phyloP scores from a whole-genome alignment of 169 alveolate species.

The Plasmodium coatneyi region DNA sequence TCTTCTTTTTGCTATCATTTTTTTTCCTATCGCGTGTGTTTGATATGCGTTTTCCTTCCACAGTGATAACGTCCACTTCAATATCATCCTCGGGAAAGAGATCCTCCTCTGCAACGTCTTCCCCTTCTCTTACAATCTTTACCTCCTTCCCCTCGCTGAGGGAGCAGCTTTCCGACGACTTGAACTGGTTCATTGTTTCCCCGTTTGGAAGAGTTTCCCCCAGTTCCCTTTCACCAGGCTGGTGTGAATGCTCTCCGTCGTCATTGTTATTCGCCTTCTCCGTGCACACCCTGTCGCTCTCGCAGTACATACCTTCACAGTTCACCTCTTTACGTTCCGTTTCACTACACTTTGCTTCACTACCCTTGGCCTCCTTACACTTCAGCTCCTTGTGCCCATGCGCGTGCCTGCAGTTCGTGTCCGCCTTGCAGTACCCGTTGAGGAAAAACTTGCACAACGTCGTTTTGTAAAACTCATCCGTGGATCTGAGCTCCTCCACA shows the following conservation, averaged over 20 bases:
- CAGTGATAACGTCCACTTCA: not conserved
- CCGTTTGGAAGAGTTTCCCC: not conserved
- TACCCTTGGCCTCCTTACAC: not conserved
- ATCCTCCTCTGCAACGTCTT: not conserved
- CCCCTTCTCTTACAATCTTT: slow-evolving; percentile 13
- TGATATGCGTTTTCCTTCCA: not conserved
- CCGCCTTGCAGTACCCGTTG: slow-evolving; percentile 75
- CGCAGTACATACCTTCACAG: not conserved
- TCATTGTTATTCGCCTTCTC: not conserved
- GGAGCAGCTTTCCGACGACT: slow-evolving; percentile 21
- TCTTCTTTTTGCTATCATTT: slow-evolving; percentile 22
- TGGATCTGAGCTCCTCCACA: slow-evolving; percentile 75
- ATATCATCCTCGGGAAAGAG: not conserved
- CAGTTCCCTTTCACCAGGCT: not conserved
- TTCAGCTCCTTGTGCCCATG: slow-evolving; percentile 74
- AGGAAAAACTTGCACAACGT: slow-evolving; percentile 70
- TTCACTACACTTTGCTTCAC: not conserved
- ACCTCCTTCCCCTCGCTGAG: slow-evolving; percentile 11
- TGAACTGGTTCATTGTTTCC: slow-evolving; percentile 1
- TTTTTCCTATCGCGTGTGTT: slow-evolving; percentile 13
- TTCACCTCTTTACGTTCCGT: not conserved
- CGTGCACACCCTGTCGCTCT: not conserved
- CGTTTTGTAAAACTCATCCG: slow-evolving; percentile 76
- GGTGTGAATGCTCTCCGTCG: not conserved
- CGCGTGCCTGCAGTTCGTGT: slow-evolving; percentile 72